A percentile compares a stretch with the other conserved stretches of the same genome.
Evolutionary conservation across 2,329 filamentous ascomycete species (phyloP).

Genomic region (Cordyceps cicadae): DNA sequence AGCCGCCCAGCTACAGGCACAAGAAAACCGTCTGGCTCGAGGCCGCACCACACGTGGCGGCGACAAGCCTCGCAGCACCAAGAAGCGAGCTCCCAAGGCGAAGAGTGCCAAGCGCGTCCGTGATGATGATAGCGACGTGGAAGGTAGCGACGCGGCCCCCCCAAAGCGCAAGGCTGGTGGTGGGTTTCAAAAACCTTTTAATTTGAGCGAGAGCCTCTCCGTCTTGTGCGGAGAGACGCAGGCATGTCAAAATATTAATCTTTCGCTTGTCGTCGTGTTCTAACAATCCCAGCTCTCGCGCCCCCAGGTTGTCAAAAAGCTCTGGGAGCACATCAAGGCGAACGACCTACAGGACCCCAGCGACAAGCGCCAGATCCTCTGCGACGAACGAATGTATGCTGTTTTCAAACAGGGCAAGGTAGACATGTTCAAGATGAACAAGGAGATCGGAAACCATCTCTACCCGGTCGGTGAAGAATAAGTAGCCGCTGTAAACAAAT

Average conservation of each 20-base stretch:
- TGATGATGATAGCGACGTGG: slow-evolving; percentile 69
- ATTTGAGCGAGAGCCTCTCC: slow-evolving; percentile 60
- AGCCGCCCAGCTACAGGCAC: slow-evolving; percentile 81
- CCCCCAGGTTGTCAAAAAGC: slow-evolving; percentile 89
- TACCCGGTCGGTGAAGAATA: slow-evolving; percentile 70
- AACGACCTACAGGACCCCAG: slow-evolving; percentile 81
- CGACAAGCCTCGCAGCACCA: slow-evolving; percentile 46
- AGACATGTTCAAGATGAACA: slow-evolving; percentile 99
- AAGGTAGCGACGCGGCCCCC: slow-evolving; percentile 47
- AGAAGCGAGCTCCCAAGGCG: slow-evolving; percentile 59
- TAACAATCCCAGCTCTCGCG: slow-evolving; percentile 60
- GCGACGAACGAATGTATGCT: slow-evolving; percentile 82
- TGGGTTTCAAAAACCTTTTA: slow-evolving; percentile 85
- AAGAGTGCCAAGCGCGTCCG: slow-evolving; percentile 70
- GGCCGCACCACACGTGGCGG: slow-evolving; percentile 69
- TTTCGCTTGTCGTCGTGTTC: background rate
- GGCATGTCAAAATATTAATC: slow-evolving; percentile 33
- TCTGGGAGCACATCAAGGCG: slow-evolving; percentile 91
- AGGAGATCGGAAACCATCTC: slow-evolving; percentile 80
- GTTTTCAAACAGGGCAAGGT: slow-evolving; percentile 88
- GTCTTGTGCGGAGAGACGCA: slow-evolving; percentile 62
- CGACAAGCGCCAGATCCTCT: slow-evolving; percentile 87
- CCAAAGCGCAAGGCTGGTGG: slow-evolving; percentile 78
- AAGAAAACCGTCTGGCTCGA: slow-evolving; percentile 67
- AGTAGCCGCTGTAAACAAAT: slow-evolving; percentile 8